phyloP scores from a whole-genome alignment of 805 yeast species.

The Candida nonsorbophila region DNA sequence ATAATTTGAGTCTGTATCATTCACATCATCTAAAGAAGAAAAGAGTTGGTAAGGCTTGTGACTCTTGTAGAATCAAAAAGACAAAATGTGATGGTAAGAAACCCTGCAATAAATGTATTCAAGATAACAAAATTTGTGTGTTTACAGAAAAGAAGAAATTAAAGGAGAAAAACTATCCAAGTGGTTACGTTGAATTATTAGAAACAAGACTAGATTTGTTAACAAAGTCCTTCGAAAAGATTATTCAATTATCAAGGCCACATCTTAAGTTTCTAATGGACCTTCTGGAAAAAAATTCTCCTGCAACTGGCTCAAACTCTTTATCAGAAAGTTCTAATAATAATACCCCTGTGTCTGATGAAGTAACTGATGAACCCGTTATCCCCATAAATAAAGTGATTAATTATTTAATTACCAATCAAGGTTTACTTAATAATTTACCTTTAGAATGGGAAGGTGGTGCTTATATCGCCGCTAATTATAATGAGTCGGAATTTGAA shows the following conservation, averaged over 20 bases:
- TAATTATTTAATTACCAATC: conserved; percentile 32
- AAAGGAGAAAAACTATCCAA: conserved; percentile 52
- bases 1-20: too few species aligned
- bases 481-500: conserved; percentile 18
- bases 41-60: conserved; percentile 63
- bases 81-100: conserved; percentile 61
- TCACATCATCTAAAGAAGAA: conserved; percentile 31
- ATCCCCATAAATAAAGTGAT: conserved; percentile 48
- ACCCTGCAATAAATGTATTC: conserved; percentile 52
- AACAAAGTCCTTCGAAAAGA: conserved; percentile 44
- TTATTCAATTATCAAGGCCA: conserved; percentile 22
- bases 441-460: conserved; percentile 45
- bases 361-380: conserved; percentile 8
- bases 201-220: conserved; percentile 54
- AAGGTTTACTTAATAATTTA: conserved; percentile 32
- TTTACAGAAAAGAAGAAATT: conserved; percentile 51
- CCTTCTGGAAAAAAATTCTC: conserved; percentile 9
- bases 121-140: conserved; percentile 55
- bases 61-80: conserved; percentile 56
- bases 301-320: conserved; percentile 1
- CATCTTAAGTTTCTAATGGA: conserved; percentile 23
- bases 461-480: conserved; percentile 36
- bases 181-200: conserved; percentile 57
- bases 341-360: neutral
- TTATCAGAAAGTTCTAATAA: conserved; percentile 1